Conservation (phyloP, 2,329 filamentous ascomycete species). For the Westerdykella ornata region DNA sequence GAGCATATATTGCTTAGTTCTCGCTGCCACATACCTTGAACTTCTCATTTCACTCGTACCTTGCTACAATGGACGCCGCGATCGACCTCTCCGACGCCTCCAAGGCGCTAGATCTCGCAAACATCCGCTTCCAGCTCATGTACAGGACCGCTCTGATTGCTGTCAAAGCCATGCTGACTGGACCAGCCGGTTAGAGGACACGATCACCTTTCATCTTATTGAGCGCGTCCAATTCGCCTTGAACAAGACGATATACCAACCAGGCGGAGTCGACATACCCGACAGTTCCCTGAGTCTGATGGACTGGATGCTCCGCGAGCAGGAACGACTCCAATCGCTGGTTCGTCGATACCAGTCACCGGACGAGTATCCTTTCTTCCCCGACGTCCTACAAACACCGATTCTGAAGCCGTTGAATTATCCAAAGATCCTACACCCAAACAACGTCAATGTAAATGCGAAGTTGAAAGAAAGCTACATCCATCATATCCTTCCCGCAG, state of each 20-base stretch:
- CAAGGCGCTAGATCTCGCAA: slow-evolving; percentile 79
- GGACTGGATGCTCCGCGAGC: slow-evolving; percentile 87
- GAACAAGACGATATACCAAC: slow-evolving; percentile 78
- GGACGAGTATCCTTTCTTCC: slow-evolving; percentile 97
- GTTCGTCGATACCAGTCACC: slow-evolving; percentile 93
- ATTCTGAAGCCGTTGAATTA: slow-evolving; percentile 86
- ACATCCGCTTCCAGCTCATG: slow-evolving; percentile 94
- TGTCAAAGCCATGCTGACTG: slow-evolving; percentile 10
- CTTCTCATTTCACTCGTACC: neutral
- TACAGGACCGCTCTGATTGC: slow-evolving; percentile 36
- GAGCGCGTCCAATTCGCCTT: slow-evolving; percentile 96
- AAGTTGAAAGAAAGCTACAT: slow-evolving; percentile 83
- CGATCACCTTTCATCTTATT: slow-evolving; percentile 93
- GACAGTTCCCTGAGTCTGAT: slow-evolving; percentile 69
- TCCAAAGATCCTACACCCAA: slow-evolving; percentile 77
- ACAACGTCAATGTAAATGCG: slow-evolving; percentile 84
- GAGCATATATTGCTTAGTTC: no score
- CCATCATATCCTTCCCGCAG: slow-evolving; percentile 70
- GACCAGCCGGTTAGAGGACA: slow-evolving; percentile 84
- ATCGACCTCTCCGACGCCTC: slow-evolving; percentile 81
- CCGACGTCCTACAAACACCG: slow-evolving; percentile 66
- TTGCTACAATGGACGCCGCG: slow-evolving; percentile 70
- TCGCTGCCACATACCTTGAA: neutral
- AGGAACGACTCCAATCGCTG: slow-evolving; percentile 84
- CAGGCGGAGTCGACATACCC: slow-evolving; percentile 74